Evolutionary conservation across 2,329 filamentous ascomycete species (phyloP).

Genomic region (Aspergillus awamori): DNA sequence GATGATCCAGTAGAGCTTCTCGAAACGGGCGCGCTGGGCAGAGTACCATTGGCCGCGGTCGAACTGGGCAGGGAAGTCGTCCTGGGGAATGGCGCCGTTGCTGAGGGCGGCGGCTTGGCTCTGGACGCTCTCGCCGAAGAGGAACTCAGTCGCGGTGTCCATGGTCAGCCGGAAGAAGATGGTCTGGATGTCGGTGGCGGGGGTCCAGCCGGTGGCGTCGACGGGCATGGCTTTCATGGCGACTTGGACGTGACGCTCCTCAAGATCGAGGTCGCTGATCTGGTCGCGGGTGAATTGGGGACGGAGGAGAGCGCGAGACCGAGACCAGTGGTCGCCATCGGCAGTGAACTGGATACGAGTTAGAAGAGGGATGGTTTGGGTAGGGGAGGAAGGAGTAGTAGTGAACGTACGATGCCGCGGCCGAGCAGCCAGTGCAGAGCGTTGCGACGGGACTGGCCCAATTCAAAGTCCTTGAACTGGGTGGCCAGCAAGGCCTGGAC

Average conservation of each 20-base stretch:
- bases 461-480: conserved; percentile 81
- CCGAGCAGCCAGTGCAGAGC: conserved; percentile 48
- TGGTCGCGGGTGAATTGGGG: conserved; percentile 87
- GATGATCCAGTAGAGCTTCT: conserved; percentile 26
- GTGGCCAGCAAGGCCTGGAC: conserved; percentile 83
- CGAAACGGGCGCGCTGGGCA: conserved; percentile 28
- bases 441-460: conserved; percentile 73
- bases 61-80: conserved; percentile 40
- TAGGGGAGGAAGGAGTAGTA: background rate
- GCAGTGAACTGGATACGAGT: conserved; percentile 58
- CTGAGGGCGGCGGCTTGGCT: conserved; percentile 48
- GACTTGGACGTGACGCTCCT: conserved; percentile 75
- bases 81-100: conserved; percentile 42
- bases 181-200: conserved; percentile 69
- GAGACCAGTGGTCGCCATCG: conserved; percentile 76
- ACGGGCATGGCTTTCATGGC: conserved; percentile 70
- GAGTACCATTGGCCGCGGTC: conserved; percentile 38
- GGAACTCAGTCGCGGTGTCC: conserved; percentile 83
- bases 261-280: conserved; percentile 77
- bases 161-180: conserved; percentile 84
- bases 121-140: conserved; percentile 75
- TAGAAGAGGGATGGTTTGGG: background rate
- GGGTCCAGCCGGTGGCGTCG: conserved; percentile 46
- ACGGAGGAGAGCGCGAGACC: conserved; percentile 76
- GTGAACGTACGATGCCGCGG: conserved; percentile 49